Evolutionary conservation across 108 stramenopile genomes (phyloP).

Genomic region (Pseudonitzschia pungens): DNA sequence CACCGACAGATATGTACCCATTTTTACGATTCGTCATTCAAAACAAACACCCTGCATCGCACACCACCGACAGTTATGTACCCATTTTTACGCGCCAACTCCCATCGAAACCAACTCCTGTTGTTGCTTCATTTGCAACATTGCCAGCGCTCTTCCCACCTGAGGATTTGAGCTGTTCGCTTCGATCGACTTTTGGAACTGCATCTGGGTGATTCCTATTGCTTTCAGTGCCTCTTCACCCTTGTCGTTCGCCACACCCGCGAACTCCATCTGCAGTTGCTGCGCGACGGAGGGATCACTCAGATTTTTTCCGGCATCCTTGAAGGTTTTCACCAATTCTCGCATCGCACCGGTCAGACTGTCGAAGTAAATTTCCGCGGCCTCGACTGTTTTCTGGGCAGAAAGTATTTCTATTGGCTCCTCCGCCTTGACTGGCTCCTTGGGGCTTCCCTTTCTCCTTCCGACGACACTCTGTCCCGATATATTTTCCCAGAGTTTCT

Average conservation of each 20-base stretch:
- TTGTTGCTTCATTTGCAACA: constrained; percentile 90
- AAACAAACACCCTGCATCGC: no score
- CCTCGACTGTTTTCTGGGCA: constrained; percentile 63
- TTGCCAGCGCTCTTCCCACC: constrained; percentile 75
- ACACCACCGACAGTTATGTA: no score
- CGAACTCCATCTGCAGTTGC: constrained; percentile 76
- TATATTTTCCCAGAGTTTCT: constrained; percentile 85
- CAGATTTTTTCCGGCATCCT: constrained; percentile 67
- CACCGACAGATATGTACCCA: no score
- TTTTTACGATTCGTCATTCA: no score
- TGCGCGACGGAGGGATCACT: constrained; percentile 63
- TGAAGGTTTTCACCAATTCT: constrained; percentile 55
- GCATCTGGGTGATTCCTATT: constrained; percentile 56
- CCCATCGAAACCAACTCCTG: constrained; percentile 78
- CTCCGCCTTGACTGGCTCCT: constrained; percentile 19
- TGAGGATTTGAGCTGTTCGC: constrained; percentile 65
- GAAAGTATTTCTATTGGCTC: constrained; percentile 52
- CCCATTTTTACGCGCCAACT: no score
- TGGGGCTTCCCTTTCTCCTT: constrained; percentile 51
- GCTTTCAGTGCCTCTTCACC: constrained; percentile 71
- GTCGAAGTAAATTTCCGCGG: constrained; percentile 78
- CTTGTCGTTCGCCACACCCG: constrained; percentile 70
- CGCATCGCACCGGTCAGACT: constrained; percentile 72
- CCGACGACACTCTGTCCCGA: constrained; percentile 74
- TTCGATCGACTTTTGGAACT: constrained; percentile 78